Evolutionary conservation across 2,329 filamentous ascomycete species (phyloP).

Genomic region (Phyllosticta paracitricarpa): DNA sequence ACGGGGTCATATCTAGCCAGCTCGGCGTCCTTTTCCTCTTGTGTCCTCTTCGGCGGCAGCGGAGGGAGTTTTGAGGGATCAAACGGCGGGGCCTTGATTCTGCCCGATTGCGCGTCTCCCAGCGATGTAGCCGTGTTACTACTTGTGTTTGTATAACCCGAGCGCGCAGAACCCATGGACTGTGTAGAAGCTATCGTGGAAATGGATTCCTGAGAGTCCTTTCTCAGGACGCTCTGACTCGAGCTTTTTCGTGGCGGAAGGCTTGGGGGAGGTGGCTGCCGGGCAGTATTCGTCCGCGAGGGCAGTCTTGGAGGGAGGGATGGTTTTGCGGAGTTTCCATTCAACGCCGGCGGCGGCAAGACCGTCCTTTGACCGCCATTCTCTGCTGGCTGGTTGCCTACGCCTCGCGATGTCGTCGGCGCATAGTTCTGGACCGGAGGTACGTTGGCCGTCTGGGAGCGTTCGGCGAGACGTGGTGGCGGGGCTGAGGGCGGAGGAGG

Average conservation of each 20-base stretch:
- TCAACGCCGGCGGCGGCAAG: slow-evolving; percentile 2
- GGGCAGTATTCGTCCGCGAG: slow-evolving; percentile 16
- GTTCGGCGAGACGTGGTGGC: slow-evolving; percentile 23
- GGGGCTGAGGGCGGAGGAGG: slow-evolving; percentile 28
- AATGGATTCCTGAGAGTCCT: slow-evolving; percentile 38
- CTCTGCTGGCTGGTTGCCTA: slow-evolving; percentile 30
- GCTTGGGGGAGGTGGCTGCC: slow-evolving; percentile 24
- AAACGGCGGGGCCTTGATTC: slow-evolving; percentile 46
- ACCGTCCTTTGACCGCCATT: slow-evolving; percentile 7
- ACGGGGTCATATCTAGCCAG: slow-evolving; percentile 15
- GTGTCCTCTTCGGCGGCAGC: slow-evolving; percentile 40
- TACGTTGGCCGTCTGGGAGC: slow-evolving; percentile 30
- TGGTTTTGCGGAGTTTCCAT: slow-evolving; percentile 30
- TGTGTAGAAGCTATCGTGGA: slow-evolving; percentile 39
- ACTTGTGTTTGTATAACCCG: slow-evolving; percentile 33
- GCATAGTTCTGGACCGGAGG: slow-evolving; percentile 30
- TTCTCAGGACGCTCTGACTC: slow-evolving; percentile 24
- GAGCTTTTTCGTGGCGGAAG: slow-evolving; percentile 36
- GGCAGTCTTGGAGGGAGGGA: slow-evolving; percentile 39
- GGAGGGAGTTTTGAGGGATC: slow-evolving; percentile 45
- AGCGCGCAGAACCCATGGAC: slow-evolving; percentile 41
- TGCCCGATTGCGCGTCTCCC: slow-evolving; percentile 23
- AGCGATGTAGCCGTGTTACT: slow-evolving; percentile 24
- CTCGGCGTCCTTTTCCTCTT: slow-evolving; percentile 31
- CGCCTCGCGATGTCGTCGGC: slow-evolving; percentile 20